A percentile compares a stretch with the other conserved stretches of the same genome.
Conservation (phyloP, 2,329 filamentous ascomycete genomes). For the Sporothrix pseudoabietina region DNA sequence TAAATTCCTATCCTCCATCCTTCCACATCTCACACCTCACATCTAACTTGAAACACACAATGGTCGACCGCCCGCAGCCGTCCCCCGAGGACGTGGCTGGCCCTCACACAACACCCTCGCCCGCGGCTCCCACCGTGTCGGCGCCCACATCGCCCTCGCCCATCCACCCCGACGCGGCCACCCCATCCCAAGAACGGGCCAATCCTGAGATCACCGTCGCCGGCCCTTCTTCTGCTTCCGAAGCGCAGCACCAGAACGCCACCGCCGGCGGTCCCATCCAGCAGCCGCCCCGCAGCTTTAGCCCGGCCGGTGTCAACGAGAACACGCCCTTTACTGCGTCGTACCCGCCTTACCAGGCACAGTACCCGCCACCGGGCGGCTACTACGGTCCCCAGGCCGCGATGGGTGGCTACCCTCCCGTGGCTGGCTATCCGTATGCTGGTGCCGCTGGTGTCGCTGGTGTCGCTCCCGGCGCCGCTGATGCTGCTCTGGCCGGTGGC, state of each 20-base stretch:
- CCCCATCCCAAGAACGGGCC: neutral
- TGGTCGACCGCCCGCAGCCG: conserved; percentile 8
- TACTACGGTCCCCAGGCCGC: conserved; percentile 14
- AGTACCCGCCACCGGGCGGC: neutral
- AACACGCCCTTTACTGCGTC: conserved; percentile 21
- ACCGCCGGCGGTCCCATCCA: neutral
- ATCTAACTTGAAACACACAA: neutral
- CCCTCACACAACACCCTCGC: neutral
- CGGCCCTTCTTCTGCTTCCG: conserved; percentile 1
- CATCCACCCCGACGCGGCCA: neutral
- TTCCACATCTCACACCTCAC: neutral
- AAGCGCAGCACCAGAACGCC: neutral
- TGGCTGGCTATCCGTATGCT: conserved; percentile 14
- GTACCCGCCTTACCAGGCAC: neutral
- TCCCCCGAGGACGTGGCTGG: conserved; percentile 24
- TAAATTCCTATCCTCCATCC: neutral
- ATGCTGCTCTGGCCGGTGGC: neutral
- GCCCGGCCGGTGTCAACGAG: conserved; percentile 15
- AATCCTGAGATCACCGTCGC: conserved; percentile 4
- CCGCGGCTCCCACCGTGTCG: neutral
- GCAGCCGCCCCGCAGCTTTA: conserved; percentile 15
- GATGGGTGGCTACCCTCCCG: neutral
- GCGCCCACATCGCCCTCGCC: conserved; percentile 6
- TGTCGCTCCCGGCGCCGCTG: neutral
- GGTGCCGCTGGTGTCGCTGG: neutral